These are phyloP conservation scores for Aspergillus sp. DNA, from an alignment of 2,329 filamentous ascomycete species.

Conservation along the genomic window DNA sequence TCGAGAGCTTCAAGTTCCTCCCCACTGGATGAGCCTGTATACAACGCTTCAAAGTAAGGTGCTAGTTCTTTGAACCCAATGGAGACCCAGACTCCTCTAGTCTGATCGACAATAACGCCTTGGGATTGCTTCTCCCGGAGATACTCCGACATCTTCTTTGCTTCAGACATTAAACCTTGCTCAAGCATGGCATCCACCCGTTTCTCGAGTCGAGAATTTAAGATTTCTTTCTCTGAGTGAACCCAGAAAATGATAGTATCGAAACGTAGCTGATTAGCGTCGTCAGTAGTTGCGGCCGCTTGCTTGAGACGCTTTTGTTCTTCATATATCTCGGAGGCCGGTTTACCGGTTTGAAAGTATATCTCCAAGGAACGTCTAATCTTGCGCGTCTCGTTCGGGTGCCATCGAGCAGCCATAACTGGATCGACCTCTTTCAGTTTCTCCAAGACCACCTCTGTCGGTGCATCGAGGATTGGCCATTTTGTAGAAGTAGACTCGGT, in stretches of 20 bases:
- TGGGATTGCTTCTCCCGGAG: slow-evolving; percentile 39
- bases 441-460: slow-evolving; percentile 66
- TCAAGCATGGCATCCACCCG: slow-evolving; percentile 82
- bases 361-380: slow-evolving; percentile 88
- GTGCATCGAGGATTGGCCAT: slow-evolving; percentile 67
- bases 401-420: slow-evolving; percentile 84
- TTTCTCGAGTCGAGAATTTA: slow-evolving; percentile 66
- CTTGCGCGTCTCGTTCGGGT: slow-evolving; percentile 87
- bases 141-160: slow-evolving; percentile 49
- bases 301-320: slow-evolving; percentile 56
- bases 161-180: slow-evolving; percentile 60
- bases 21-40: slow-evolving; percentile 15
- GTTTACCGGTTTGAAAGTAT: slow-evolving; percentile 73
- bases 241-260: slow-evolving; percentile 79
- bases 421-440: slow-evolving; percentile 79
- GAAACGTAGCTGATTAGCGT: slow-evolving; percentile 41
- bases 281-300: slow-evolving; percentile 16
- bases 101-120: slow-evolving; percentile 61
- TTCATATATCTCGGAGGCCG: slow-evolving; percentile 80
- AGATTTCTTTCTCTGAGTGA: slow-evolving; percentile 63
- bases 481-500: slow-evolving; percentile 29
- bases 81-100: slow-evolving; percentile 87
- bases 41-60: slow-evolving; percentile 57
- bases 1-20: slow-evolving; percentile 53
- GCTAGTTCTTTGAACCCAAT: slow-evolving; percentile 94